Evolutionary conservation across 192 early-diverging fungal genomes (phyloP), one percentile per base, ranked within the genome.

Genomic region (Entomortierella chlamydospora): DNA sequence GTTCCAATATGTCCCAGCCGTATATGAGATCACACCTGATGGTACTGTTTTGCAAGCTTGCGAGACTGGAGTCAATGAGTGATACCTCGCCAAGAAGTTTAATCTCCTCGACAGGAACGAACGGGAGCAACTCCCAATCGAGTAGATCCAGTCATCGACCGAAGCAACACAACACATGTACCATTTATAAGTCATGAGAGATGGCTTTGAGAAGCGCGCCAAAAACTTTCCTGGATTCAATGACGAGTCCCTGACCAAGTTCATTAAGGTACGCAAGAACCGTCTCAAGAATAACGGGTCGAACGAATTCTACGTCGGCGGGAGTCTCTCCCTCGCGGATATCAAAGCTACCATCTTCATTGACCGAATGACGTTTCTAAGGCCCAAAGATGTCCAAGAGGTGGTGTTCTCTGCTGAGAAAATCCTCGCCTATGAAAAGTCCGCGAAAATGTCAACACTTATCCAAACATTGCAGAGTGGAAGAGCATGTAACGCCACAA

Each of bases 261-360:
- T 61, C 25, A 57, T 68, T 17, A 26, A 28, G 15, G 22, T 77
- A 18, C 88, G 87, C 39, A 83, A 85, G 37, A 66, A 76, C 29
- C 53, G 82, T 15, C 57, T 88, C 60, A 56, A 56, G 30, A 80
- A 86, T 37, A 89, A 90, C 61, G 89, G 89, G 0, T 67, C 72
- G 34, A 89, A 78, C 34, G 86, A 87, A 0, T 85, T 88, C 52
- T 90, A 88, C 61, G 76, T 90, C 63, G 87, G 88, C 37, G 51
- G 65, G 43, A 23, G 64, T 18, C 69, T 55, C 7, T 78, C 86
- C 0, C 77, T 86, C 29, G 79, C 73, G 1, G 89, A 90, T 52
- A 55, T 86, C 52, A 62, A 77, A 60, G 62, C 66, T 13, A 51
- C 73, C 1, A 8, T 30, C 28, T 49, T 63, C 41, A 49, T 77